Percentiles rank a stretch among this genome's conserved stretches.
Evolutionary conservation across 192 early-diverging fungal species (phyloP).

Genomic region (Cladochytrium replicatum): DNA sequence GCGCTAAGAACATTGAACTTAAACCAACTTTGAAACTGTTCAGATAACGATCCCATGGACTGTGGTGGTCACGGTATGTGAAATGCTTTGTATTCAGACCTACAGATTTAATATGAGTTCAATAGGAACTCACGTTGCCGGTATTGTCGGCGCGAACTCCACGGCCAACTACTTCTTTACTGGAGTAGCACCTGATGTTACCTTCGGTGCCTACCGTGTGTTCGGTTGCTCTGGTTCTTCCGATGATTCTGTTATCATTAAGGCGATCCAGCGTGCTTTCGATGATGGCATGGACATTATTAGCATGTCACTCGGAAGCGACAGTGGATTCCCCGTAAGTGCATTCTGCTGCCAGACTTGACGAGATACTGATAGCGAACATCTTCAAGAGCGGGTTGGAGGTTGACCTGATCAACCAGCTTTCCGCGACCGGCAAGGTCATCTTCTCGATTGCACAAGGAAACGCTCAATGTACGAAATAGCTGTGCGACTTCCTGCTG

Average conservation of each 20-base stretch:
- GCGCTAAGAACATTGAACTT: no score
- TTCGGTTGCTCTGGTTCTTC: slow-evolving; percentile 55
- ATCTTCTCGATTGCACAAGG: no score
- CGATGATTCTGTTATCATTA: slow-evolving; percentile 63
- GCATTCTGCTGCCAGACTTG: no score
- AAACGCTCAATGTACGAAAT: no score
- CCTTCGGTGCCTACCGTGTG: slow-evolving; percentile 69
- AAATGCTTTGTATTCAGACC: slow-evolving; percentile 30
- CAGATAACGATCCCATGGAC: slow-evolving; percentile 39
- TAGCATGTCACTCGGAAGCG: slow-evolving; percentile 69
- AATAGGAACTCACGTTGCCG: slow-evolving; percentile 47
- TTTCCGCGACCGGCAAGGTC: slow-evolving; percentile 67
- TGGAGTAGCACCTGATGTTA: slow-evolving; percentile 80
- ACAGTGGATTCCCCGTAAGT: no score
- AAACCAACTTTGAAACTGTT: no score
- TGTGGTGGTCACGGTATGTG: no score
- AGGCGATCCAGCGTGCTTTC: slow-evolving; percentile 62
- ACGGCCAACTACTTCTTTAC: slow-evolving; percentile 14
- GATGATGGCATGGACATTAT: slow-evolving; percentile 69
- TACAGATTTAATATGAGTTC: no score
- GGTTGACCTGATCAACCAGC: no score
- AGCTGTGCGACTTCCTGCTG: no score
- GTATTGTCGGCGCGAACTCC: slow-evolving; percentile 34
- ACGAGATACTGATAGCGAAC: no score
- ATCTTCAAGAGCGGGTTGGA: no score